phyloP scores from a whole-genome alignment of 495 filamentous ascomycete genomes.

The Aspergillus kassunensis region DNA sequence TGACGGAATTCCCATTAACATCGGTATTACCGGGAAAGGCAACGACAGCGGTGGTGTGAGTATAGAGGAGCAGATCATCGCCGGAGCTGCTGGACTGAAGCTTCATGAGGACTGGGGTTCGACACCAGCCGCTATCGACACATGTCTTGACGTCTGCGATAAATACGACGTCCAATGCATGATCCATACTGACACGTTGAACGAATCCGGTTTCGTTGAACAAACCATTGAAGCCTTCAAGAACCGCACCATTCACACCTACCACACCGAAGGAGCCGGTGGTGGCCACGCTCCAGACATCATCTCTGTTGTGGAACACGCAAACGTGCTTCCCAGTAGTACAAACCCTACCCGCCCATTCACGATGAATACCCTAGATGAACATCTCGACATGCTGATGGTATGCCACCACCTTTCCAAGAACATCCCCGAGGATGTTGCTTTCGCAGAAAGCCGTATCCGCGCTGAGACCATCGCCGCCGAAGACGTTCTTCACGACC shows the following conservation, averaged over 20 bases:
- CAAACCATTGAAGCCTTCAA: constrained; percentile 86
- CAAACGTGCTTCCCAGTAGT: constrained; percentile 86
- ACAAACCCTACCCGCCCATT: constrained; percentile 95
- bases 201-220: constrained; percentile 96
- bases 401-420: constrained; percentile 92
- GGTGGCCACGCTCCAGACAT: constrained; percentile 97
- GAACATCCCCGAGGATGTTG: constrained; percentile 92
- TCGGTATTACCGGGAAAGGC: constrained; percentile 94
- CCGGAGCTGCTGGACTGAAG: constrained; percentile 88
- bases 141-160: constrained; percentile 84
- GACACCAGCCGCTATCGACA: constrained; percentile 89
- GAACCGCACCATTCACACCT: constrained; percentile 90
- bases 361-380: constrained; percentile 90
- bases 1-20: constrained; percentile 82
- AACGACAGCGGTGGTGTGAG: constrained; percentile 76
- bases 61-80: constrained; percentile 74
- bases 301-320: constrained; percentile 86
- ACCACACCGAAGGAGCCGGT: constrained; percentile 96
- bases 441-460: constrained; percentile 93
- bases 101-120: constrained; percentile 98
- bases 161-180: constrained; percentile 89
- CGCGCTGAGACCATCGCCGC: constrained; percentile 95
- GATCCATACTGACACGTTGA: constrained; percentile 97
- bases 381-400: constrained; percentile 99
- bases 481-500: constrained; percentile 93